Base-by-base conservation (phyloP, 768 basidiomycete genomes). In the Grammothele lineata region DNA sequence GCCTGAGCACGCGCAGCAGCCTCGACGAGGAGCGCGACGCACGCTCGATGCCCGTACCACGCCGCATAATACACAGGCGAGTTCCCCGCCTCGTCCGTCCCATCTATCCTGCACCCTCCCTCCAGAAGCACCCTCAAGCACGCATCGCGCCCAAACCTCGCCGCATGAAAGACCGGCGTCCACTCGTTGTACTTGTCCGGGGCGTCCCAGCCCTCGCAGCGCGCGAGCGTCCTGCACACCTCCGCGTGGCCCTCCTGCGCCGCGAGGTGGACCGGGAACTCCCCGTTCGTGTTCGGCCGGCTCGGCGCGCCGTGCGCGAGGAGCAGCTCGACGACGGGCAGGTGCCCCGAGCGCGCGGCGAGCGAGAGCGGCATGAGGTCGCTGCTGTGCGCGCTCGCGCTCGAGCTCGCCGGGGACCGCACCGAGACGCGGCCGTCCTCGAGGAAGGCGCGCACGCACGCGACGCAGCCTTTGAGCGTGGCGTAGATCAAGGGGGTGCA, bases 171-270 rank as follows among this genome's bases (percentile, higher is more conserved):
- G 36, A 98, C 74, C 21, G 96, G 96, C 6, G 94, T 98, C 92
- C 95, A 97, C 63, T 96, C 92, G 61, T 95, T 88, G 66, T 95
- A 98, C 67, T 94, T 98, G 74, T 99, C 96, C 1, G 85, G 83
- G 7, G 78, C 74, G 65, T 91, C 92, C 82, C 84, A 91, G 32
- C 83, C 91, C 40, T 81, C 85, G 33, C 80, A 80, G 24, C 71
- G 71, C 4, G 92, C 69, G 26, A 99, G 78, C 6, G 92, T 66
- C 48, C 69, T 74, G 63, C 94, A 95, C 17, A 96, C 80, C n/a
- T 83, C 79, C 7, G 77, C 77, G 53, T 96, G 93, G 3, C 96
- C 96, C 61, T 92, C 87, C 47, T 89, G 80, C 7, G 94, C 93
- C 19, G 96, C 95, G 19, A 98, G 78, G 67, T 99, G 96, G 57